phyloP scores from a whole-genome alignment of 1,284 basidiomycete genomes.

The Trichosporon asahii region DNA sequence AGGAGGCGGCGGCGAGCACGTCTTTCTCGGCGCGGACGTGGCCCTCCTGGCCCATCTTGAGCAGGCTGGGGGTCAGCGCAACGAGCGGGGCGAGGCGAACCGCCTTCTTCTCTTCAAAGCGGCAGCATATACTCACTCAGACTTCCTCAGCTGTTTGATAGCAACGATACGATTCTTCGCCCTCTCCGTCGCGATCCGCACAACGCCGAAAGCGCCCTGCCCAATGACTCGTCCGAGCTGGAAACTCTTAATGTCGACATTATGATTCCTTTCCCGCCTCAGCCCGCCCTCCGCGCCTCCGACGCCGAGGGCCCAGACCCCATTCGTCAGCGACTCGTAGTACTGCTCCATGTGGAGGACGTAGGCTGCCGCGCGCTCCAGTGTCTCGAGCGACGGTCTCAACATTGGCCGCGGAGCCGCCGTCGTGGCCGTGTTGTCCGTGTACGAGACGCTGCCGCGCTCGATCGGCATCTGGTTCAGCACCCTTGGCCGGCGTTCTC shows the following conservation, averaged over 20 bases:
- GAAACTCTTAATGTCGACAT: slow-evolving; percentile 81
- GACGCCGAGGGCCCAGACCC: neutral
- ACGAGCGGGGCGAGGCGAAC: too few species aligned
- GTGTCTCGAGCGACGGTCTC: slow-evolving; percentile 77
- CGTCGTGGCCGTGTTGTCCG: neutral
- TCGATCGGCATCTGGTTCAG: slow-evolving; percentile 23
- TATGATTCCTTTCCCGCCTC: slow-evolving; percentile 36
- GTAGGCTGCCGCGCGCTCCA: slow-evolving; percentile 88
- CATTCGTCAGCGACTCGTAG: slow-evolving; percentile 75
- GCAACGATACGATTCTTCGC: slow-evolving; percentile 77
- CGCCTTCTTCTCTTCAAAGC: too few species aligned
- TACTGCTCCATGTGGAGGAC: slow-evolving; percentile 96
- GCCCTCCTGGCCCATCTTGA: slow-evolving; percentile 96
- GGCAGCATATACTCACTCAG: slow-evolving; percentile 65
- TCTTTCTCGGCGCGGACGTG: slow-evolving; percentile 52
- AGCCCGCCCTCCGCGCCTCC: neutral
- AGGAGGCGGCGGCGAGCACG: slow-evolving; percentile 44
- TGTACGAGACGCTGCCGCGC: neutral
- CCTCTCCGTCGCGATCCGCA: slow-evolving; percentile 82
- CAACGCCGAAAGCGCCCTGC: slow-evolving; percentile 95
- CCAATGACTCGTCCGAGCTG: slow-evolving; percentile 91
- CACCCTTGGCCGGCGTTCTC: slow-evolving; percentile 17
- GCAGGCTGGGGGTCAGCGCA: too few species aligned
- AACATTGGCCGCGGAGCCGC: neutral
- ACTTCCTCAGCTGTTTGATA: slow-evolving; percentile 97